phyloP scores from a whole-genome alignment of 257 asterid genomes.

The Solanum bulbocastanum region DNA sequence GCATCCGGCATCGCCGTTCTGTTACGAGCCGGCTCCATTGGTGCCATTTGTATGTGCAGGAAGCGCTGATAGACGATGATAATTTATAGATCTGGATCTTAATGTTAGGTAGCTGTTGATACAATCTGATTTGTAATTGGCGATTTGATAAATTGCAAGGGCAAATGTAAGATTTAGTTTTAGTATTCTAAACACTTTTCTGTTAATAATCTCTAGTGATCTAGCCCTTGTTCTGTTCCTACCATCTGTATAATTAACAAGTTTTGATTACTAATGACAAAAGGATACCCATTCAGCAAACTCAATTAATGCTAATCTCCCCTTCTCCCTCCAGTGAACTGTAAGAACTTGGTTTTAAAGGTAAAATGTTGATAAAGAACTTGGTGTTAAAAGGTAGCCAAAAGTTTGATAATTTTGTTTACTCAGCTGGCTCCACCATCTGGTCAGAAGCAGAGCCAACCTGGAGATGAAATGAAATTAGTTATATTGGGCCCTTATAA shows the following conservation, averaged over 20 bases:
- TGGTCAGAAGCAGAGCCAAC: too few species aligned
- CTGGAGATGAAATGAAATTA: too few species aligned
- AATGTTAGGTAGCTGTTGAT: not conserved
- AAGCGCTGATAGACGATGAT: constrained; percentile 28
- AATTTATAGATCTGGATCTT: not conserved
- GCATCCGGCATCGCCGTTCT: constrained; percentile 64
- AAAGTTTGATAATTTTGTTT: too few species aligned
- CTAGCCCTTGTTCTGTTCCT: not conserved
- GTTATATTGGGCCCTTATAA: too few species aligned
- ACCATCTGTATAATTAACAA: not conserved
- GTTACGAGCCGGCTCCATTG: constrained; percentile 38
- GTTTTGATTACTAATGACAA: not conserved
- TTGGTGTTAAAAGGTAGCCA: too few species aligned
- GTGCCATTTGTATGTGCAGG: constrained; percentile 44
- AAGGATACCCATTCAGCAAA: not conserved
- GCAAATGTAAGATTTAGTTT: not conserved
- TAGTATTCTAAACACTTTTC: not conserved
- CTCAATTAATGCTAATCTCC: not conserved
- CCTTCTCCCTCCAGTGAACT: too few species aligned
- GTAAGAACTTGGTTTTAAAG: too few species aligned
- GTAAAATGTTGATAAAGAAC: too few species aligned
- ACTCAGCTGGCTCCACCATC: too few species aligned
- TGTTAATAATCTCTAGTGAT: not conserved
- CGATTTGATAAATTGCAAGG: not conserved
- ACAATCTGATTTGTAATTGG: not conserved